A percentile compares a stretch with the other conserved stretches of the same genome.
Evolutionary conservation across 2,329 filamentous ascomycete species (phyloP).

Genomic region (Daldinia eschscholtzii): DNA sequence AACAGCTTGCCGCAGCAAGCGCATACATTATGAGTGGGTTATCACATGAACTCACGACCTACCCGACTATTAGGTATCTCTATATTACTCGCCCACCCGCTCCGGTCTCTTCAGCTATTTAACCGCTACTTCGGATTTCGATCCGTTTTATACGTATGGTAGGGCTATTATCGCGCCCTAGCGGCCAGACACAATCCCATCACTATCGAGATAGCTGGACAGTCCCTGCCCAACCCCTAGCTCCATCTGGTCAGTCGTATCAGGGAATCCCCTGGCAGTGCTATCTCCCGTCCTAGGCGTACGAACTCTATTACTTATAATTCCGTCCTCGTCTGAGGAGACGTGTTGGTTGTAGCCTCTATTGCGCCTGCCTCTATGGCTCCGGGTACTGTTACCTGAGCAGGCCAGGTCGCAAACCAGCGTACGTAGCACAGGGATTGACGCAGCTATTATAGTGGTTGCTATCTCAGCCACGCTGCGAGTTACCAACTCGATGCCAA

Average conservation of each 20-base stretch:
- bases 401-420: slow-evolving; percentile 14
- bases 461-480: slow-evolving; percentile 21
- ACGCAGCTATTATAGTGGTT: slow-evolving; percentile 24
- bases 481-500: slow-evolving; percentile 13
- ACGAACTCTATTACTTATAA: neutral
- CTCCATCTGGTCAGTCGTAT: neutral
- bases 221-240: neutral
- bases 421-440: slow-evolving; percentile 19
- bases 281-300: neutral
- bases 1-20: neutral
- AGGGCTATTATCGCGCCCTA: neutral
- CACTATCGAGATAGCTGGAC: neutral
- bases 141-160: neutral
- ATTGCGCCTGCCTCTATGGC: neutral
- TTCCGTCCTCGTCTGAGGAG: neutral
- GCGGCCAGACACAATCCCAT: neutral
- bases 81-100: neutral
- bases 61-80: neutral
- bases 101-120: neutral
- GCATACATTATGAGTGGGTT: neutral
- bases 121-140: neutral
- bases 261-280: neutral
- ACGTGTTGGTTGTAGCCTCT: neutral
- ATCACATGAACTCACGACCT: neutral
- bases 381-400: neutral